Evolutionary conservation across 305 asterid genomes (phyloP).

Genomic region (Fraxinus velutina): DNA sequence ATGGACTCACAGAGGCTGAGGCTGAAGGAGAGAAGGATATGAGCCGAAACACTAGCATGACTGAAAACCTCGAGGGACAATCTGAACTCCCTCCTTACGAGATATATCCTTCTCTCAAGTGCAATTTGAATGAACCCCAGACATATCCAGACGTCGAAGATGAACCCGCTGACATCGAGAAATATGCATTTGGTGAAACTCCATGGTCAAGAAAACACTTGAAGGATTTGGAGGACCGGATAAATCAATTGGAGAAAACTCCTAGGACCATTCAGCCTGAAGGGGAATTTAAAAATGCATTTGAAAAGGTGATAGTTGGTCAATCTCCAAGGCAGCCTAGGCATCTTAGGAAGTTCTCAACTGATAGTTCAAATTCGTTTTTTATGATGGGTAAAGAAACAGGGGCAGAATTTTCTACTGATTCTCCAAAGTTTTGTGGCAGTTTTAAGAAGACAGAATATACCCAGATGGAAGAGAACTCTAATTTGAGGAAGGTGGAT

Average conservation of each 20-base stretch:
- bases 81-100: slow-evolving; percentile 48
- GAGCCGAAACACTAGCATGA: slow-evolving; percentile 34
- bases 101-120: slow-evolving; percentile 76
- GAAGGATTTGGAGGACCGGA: slow-evolving; percentile 65
- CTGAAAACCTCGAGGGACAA: slow-evolving; percentile 46
- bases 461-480: slow-evolving; percentile 44
- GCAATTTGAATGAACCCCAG: slow-evolving; percentile 55
- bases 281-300: slow-evolving; percentile 47
- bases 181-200: slow-evolving; percentile 73
- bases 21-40: slow-evolving; percentile 43
- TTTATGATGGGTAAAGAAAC: slow-evolving; percentile 42
- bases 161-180: slow-evolving; percentile 61
- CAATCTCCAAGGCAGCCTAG: slow-evolving; percentile 61
- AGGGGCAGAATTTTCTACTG: slow-evolving; percentile 41
- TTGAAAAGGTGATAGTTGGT: slow-evolving; percentile 68
- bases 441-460: slow-evolving; percentile 50
- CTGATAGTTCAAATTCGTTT: slow-evolving; percentile 46
- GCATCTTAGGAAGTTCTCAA: slow-evolving; percentile 48
- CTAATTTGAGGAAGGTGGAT: slow-evolving; percentile 54
- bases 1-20: slow-evolving; percentile 68
- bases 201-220: slow-evolving; percentile 54
- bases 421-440: slow-evolving; percentile 46
- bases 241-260: slow-evolving; percentile 64
- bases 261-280: slow-evolving; percentile 58
- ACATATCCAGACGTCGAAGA: slow-evolving; percentile 46